These are phyloP conservation scores for Paulownia fortunei DNA, from an alignment of 257 asterid species.

Conservation along the genomic window DNA sequence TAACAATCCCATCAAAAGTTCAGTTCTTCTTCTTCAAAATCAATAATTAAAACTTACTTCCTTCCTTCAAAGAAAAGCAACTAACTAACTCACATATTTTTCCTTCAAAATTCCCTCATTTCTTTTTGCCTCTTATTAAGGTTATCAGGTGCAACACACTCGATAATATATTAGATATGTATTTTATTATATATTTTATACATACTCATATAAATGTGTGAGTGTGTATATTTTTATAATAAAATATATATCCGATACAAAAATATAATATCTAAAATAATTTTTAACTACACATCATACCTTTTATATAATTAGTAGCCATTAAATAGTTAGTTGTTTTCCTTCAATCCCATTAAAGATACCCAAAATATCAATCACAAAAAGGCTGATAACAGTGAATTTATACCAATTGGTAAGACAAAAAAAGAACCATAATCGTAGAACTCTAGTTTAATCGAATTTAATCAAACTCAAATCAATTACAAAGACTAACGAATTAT, in stretches of 20 bases:
- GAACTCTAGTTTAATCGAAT: neutral
- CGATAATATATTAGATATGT: too few species aligned
- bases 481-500: too few species aligned
- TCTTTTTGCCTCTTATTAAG: neutral
- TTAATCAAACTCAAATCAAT: neutral
- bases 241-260: too few species aligned
- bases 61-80: constrained; percentile 35
- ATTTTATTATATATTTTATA: too few species aligned
- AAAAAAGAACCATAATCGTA: neutral
- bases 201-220: too few species aligned
- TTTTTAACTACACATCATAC: constrained; percentile 4
- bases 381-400: neutral
- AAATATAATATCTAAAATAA: too few species aligned
- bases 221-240: too few species aligned
- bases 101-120: constrained; percentile 13
- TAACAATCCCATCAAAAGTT: constrained; percentile 38
- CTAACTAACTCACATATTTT: constrained; percentile 27
- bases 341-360: constrained; percentile 12
- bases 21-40: constrained; percentile 4
- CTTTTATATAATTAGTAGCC: constrained; percentile 1
- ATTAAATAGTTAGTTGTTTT: constrained; percentile 11
- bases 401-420: neutral
- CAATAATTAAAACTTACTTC: neutral
- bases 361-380: neutral
- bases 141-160: too few species aligned